Conservation (phyloP, 1,284 basidiomycete genomes). For the Heterobasidion irregulare region DNA sequence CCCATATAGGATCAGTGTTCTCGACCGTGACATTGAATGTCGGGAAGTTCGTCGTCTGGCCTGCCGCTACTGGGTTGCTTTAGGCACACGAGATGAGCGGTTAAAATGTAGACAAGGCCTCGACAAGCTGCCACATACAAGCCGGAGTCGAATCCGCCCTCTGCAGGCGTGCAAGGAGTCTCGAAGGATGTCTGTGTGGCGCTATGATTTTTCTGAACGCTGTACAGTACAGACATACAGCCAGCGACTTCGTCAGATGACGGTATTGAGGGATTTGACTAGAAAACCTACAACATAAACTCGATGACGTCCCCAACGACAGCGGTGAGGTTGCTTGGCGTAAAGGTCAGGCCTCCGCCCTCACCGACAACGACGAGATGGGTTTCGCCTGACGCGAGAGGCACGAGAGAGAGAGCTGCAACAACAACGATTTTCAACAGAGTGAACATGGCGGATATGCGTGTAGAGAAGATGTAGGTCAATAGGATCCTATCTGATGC, state of each 20-base stretch:
- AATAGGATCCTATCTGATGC: too few species aligned
- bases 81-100: background rate
- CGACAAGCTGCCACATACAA: slow-evolving; percentile 29
- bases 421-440: background rate
- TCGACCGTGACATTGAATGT: slow-evolving; percentile 32
- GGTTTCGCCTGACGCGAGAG: background rate
- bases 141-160: slow-evolving; percentile 46
- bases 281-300: background rate
- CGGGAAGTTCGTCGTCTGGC: slow-evolving; percentile 36
- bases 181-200: slow-evolving; percentile 50
- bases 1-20: slow-evolving; percentile 48
- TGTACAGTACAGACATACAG: background rate
- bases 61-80: slow-evolving; percentile 42
- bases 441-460: background rate
- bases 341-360: background rate
- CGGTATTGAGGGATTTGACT: background rate
- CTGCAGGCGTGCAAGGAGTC: slow-evolving; percentile 34
- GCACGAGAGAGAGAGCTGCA: background rate
- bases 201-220: slow-evolving; percentile 52
- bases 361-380: background rate
- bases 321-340: background rate
- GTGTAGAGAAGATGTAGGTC: too few species aligned
- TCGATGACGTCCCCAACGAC: background rate
- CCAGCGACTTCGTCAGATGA: background rate
- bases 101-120: background rate